These are phyloP conservation scores for Dactylellina sp. DNA, from an alignment of 2,329 filamentous ascomycete genomes.

Conservation along the genomic window DNA sequence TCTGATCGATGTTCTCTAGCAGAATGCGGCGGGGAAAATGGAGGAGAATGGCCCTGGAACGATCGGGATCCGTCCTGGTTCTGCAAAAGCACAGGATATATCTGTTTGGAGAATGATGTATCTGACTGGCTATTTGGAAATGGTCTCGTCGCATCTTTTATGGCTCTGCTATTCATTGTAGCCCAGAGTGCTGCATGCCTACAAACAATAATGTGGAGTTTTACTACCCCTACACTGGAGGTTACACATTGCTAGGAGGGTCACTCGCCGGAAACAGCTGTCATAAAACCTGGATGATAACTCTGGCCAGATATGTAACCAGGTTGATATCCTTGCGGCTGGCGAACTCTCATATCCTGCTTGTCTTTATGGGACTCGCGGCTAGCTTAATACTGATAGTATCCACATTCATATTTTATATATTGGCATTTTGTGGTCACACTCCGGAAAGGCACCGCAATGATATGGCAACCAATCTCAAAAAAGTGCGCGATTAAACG, in stretches of 20 bases:
- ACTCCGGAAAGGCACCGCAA: slow-evolving; percentile 47
- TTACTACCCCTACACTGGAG: slow-evolving; percentile 53
- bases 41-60: slow-evolving; percentile 32
- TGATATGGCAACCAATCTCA: slow-evolving; percentile 9
- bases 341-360: slow-evolving; percentile 54
- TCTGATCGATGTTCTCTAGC: slow-evolving; percentile 30
- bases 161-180: slow-evolving; percentile 26
- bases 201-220: slow-evolving; percentile 42
- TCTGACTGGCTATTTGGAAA: slow-evolving; percentile 25
- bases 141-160: slow-evolving; percentile 38
- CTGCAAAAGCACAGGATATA: slow-evolving; percentile 45
- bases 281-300: slow-evolving; percentile 8
- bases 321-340: slow-evolving; percentile 31
- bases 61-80: slow-evolving; percentile 46
- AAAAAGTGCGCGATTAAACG: slow-evolving; percentile 34
- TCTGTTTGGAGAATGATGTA: slow-evolving; percentile 37
- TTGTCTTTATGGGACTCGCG: slow-evolving; percentile 23
- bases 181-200: slow-evolving; percentile 53
- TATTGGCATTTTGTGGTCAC: slow-evolving; percentile 45
- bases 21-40: slow-evolving; percentile 18
- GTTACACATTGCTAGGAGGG: slow-evolving; percentile 48
- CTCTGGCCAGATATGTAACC: slow-evolving; percentile 34
- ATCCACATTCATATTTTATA: slow-evolving; percentile 22
- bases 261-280: slow-evolving; percentile 55
- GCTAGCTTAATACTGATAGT: slow-evolving; percentile 46